Percentiles rank a stretch among this genome's conserved stretches.
Conservation (phyloP, 306 rosid species). For the Citrullus colocynthis region DNA sequence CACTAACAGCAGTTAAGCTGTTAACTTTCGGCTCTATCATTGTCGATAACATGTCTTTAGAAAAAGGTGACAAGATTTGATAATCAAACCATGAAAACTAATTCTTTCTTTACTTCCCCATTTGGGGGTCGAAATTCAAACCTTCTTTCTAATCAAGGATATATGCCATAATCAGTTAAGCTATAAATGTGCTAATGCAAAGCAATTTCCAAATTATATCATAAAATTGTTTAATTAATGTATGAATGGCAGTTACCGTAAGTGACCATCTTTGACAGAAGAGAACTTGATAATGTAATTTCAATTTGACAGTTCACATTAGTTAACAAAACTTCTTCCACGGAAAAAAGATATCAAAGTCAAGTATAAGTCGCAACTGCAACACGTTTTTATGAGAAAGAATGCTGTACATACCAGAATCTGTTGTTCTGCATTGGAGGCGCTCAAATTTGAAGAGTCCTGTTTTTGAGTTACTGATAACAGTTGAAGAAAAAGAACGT, state of each 20-base stretch:
- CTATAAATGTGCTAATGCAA: background rate
- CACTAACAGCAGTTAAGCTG: no score
- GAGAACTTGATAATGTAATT: background rate
- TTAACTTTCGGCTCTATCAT: no score
- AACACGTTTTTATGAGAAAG: constrained; percentile 8
- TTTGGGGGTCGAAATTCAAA: background rate
- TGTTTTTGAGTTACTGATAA: constrained; percentile 52
- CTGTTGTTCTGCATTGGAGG: constrained; percentile 78
- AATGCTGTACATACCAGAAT: constrained; percentile 49
- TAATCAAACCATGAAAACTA: background rate
- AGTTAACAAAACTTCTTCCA: background rate
- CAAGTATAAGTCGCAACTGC: background rate
- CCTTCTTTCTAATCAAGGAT: background rate
- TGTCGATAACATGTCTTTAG: no score
- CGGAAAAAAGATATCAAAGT: background rate
- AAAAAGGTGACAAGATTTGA: background rate
- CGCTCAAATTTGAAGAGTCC: constrained; percentile 43
- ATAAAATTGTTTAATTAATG: background rate
- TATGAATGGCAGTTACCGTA: background rate
- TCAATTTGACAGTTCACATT: background rate
- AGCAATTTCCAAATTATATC: background rate
- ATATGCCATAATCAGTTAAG: background rate
- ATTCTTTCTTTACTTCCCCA: background rate
- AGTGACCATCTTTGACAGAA: background rate
- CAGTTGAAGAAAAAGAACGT: constrained; percentile 19